Evolutionary conservation across 805 yeast genomes (phyloP), one percentile per base, ranked within the genome.

Genomic region (Metschnikowia dekortorum): DNA sequence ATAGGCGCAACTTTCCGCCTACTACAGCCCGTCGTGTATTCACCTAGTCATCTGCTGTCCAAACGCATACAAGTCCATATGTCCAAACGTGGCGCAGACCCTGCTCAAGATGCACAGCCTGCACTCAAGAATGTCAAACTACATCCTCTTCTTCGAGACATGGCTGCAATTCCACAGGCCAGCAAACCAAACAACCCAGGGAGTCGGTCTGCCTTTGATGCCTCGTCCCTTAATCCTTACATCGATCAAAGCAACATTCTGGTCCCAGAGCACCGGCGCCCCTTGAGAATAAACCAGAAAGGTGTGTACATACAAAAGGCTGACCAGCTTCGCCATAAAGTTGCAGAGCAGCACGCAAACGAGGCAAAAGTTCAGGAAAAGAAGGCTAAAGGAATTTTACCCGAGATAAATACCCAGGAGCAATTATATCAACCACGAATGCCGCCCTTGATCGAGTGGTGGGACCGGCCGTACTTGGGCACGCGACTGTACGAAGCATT

Each of bases 381-480:
- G 37, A 59, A 61, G 34, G 61, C 65, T 8, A 67, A 73, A 35
- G 82, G 82, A 0, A 59, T 78, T 6, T 65, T 74, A 6, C 81
- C 91, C 0, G 82, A 85, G 54, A 63, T 69, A 14, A 58, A 61
- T 1, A 51, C 75, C 0, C 85, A 84, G 4, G 96, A 89, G 60
- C 78, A 80, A 16, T 62, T 69, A 8, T 86, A 76, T 59, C 65
- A 69, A 47, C 69, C 70, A 0, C 63, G 61, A 0, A 61, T 52
- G 16, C 90, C 91, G 1, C 96, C 96, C 0, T 53, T 50, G 2
- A 66, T 83, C 1, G 97, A 90, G 65, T 89, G 97, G 96, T 92
- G 97, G 97, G 97, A 92, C 67, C 63, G 67, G 48, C 81, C 81
- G 2, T 79, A 81, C 44, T 56, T 86, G 2, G 64, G 64, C 37